Evolutionary conservation across 2,329 filamentous ascomycete species (phyloP), one percentile per base, ranked within the genome.

Genomic region (Cytospora schulzeri): DNA sequence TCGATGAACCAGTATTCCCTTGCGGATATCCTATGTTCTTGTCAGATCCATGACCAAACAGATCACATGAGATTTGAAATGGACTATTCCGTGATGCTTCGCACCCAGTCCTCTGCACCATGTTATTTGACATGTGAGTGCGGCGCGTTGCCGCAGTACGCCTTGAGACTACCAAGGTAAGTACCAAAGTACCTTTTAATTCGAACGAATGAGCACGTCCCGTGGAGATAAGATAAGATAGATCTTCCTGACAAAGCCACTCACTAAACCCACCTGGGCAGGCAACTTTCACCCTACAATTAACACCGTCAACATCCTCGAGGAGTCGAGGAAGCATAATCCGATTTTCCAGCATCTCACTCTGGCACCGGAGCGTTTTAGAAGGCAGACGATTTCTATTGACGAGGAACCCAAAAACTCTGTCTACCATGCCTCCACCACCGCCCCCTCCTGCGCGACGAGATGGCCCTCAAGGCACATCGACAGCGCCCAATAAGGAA

Each of bases 401-500:
- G 29, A 50, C 29, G 9, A 53, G 9, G 29, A 19, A 7, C 31
- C 3, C 54, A 56, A 19, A n/a, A 33, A 5, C 55, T 9, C n/a
- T 29, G 45, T 22, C 28, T 33, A 65, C 22, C 29, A 71, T 71
- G 71, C 68, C 70, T 52, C 68, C 68, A 3, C 65, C 65, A 58
- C 64, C 38, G 12, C 57, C 54, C n/a, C 65, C 65, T 3, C 62
- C 65, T 9, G 26, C 65, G 19, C 41, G 63, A 41, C 51, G 53
- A 31, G 55, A 31, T 53, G 60, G 28, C 3, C 48, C 31, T 45
- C 56, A 57, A 35, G 35, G 33, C 55, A 53, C 54, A 35, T 57
- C 63, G n/a, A 62, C 62, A n/a, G 66, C 62, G 56, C 62, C 66
- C 38, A 75, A 28, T 62, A 96, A 96, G 76, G 93, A 96, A 77